Percentiles rank a stretch among this genome's conserved stretches.
These are phyloP conservation scores for Dictyophora rubrovolvata DNA, from an alignment of 768 basidiomycete genomes.

Conservation along the genomic window DNA sequence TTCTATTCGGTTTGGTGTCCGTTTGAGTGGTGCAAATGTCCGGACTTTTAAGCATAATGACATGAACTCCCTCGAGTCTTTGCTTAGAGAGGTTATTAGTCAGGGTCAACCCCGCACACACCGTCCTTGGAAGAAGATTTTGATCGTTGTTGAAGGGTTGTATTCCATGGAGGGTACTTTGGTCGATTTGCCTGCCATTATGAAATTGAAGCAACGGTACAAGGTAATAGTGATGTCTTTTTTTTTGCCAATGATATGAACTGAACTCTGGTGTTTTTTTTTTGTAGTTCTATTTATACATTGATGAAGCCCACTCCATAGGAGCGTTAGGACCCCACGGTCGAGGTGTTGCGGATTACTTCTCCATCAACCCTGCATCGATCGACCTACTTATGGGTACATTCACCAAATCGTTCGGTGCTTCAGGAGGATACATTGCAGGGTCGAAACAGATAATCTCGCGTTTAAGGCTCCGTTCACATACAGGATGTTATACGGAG, in stretches of 20 bases:
- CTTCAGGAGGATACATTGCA: constrained; percentile 90
- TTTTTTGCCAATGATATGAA: background rate
- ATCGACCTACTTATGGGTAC: constrained; percentile 98
- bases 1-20: constrained; percentile 85
- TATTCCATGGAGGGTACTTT: constrained; percentile 99
- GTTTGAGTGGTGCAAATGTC: constrained; percentile 80
- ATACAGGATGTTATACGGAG: constrained; percentile 82
- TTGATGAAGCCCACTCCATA: constrained; percentile 97
- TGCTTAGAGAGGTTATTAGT: constrained; percentile 85
- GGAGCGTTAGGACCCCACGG: constrained; percentile 93
- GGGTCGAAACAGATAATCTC: constrained; percentile 76
- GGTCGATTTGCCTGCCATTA: constrained; percentile 68
- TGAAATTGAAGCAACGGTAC: constrained; percentile 88
- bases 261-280: background rate
- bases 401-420: constrained; percentile 91
- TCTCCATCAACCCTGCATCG: constrained; percentile 64
- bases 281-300: constrained; percentile 81
- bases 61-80: constrained; percentile 67
- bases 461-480: constrained; percentile 67
- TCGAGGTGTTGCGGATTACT: constrained; percentile 93
- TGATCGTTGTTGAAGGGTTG: constrained; percentile 88
- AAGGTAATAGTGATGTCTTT: constrained; percentile 48
- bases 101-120: constrained; percentile 98
- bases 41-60: constrained; percentile 97
- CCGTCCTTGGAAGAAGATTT: constrained; percentile 98